phyloP scores from a whole-genome alignment of 1,284 basidiomycete species.

The Fomitopsis schrenkii region DNA sequence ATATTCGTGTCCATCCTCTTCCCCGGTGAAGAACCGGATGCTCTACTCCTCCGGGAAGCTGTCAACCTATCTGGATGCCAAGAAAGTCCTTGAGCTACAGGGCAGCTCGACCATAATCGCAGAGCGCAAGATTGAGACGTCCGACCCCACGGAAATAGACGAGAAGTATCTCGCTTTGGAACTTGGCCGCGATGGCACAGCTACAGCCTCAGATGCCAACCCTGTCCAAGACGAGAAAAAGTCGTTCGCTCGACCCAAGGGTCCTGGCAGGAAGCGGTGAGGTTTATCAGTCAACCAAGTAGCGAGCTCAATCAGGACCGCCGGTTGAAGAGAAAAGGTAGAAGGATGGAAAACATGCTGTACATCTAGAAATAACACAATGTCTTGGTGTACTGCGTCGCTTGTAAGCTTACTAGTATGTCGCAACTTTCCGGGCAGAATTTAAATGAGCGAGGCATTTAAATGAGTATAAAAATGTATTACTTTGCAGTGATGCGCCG shows the following conservation, averaged over 20 bases:
- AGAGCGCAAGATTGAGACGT: conserved; percentile 74
- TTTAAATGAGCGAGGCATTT: too few relatives aligned
- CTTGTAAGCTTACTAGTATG: too few relatives aligned
- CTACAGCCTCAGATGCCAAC: conserved; percentile 3
- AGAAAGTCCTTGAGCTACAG: conserved; percentile 42
- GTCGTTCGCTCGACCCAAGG: conserved; percentile 58
- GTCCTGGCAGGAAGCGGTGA: conserved; percentile 43
- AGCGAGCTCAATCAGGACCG: too few relatives aligned
- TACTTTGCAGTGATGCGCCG: too few relatives aligned
- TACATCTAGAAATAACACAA: too few relatives aligned
- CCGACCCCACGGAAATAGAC: conserved; percentile 71
- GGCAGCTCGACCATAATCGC: conserved; percentile 39
- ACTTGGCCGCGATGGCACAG: conserved; percentile 32
- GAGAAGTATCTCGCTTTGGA: conserved; percentile 58
- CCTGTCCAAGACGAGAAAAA: conserved; percentile 30
- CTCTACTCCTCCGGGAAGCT: conserved; percentile 74
- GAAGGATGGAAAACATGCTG: too few relatives aligned
- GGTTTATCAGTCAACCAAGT: too few relatives aligned
- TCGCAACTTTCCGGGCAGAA: too few relatives aligned
- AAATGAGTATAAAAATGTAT: too few relatives aligned
- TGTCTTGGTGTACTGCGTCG: background rate
- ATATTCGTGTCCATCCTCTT: conserved; percentile 80
- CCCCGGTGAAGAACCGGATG: conserved; percentile 83
- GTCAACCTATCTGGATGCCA: conserved; percentile 53
- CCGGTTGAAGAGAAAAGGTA: too few relatives aligned